These are phyloP conservation scores for Cochlearia excelsa DNA, from an alignment of 345 rosid species.

Conservation along the genomic window DNA sequence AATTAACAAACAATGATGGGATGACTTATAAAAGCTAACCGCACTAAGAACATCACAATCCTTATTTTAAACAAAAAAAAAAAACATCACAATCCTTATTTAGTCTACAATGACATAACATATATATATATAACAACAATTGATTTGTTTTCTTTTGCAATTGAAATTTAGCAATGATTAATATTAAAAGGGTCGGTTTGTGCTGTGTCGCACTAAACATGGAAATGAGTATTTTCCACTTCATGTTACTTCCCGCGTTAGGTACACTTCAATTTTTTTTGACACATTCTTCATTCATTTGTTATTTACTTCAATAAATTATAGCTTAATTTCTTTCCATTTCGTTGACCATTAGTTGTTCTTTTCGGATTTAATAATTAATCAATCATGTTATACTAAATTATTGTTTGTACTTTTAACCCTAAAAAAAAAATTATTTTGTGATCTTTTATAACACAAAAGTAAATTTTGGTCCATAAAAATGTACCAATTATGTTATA, in stretches of 20 bases:
- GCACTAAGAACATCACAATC: slow-evolving; percentile 15
- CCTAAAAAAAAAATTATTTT: no score
- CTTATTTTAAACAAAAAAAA: no score
- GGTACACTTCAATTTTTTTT: slow-evolving; percentile 2
- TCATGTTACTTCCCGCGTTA: slow-evolving; percentile 26
- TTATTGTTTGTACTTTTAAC: no score
- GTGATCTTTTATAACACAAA: no score
- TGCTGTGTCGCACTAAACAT: slow-evolving; percentile 44
- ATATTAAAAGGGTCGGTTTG: slow-evolving; percentile 17
- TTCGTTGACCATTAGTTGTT: no score
- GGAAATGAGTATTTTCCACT: slow-evolving; percentile 42
- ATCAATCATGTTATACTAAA: no score
- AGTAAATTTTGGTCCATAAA: no score
- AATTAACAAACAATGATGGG: not conserved
- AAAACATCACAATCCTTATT: slow-evolving; percentile 3
- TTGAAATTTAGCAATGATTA: slow-evolving; percentile 14
- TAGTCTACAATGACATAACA: not conserved
- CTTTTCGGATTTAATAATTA: no score
- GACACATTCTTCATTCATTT: slow-evolving; percentile 10
- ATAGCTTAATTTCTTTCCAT: no score
- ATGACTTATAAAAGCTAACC: not conserved
- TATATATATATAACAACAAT: not conserved
- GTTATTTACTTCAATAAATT: not conserved
- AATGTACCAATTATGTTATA: no score
- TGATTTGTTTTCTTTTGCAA: not conserved